Percentiles rank a stretch among this genome's conserved stretches.
Evolutionary conservation across 1,284 basidiomycete genomes (phyloP).

Genomic region (Sporisorium reilianum): DNA sequence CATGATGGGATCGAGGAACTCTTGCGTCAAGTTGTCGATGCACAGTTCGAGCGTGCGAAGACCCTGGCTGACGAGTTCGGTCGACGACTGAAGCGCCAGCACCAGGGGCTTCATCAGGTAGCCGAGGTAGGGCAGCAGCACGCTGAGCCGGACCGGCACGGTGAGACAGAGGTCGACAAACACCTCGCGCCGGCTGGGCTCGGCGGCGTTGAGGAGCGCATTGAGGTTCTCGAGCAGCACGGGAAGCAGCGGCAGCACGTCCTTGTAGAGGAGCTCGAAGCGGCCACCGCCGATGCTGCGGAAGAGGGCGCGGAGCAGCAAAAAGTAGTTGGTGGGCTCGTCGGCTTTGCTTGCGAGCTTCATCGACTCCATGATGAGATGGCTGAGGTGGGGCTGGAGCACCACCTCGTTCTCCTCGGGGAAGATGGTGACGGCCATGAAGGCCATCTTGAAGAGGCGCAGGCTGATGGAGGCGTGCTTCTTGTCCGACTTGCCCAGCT

Average conservation of each 20-base stretch:
- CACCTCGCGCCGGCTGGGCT: slow-evolving; percentile 62
- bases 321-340: slow-evolving; percentile 92
- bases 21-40: slow-evolving; percentile 98
- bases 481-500: slow-evolving; percentile 88
- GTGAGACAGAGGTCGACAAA: slow-evolving; percentile 98
- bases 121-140: slow-evolving; percentile 92
- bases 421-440: slow-evolving; percentile 85
- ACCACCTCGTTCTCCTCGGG: slow-evolving; percentile 88
- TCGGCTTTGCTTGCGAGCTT: slow-evolving; percentile 90
- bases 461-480: slow-evolving; percentile 79
- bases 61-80: slow-evolving; percentile 94
- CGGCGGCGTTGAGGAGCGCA: slow-evolving; percentile 66
- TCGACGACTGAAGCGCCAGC: slow-evolving; percentile 81
- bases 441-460: slow-evolving; percentile 95
- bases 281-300: slow-evolving; percentile 97
- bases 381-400: slow-evolving; percentile 89
- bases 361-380: slow-evolving; percentile 97
- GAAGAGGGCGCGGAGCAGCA: slow-evolving; percentile 93
- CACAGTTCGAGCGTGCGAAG: slow-evolving; percentile 97
- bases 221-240: slow-evolving; percentile 97
- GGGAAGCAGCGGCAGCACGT: slow-evolving; percentile 93
- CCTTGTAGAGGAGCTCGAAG: slow-evolving; percentile 95
- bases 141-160: slow-evolving; percentile 93
- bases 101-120: slow-evolving; percentile 98
- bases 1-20: slow-evolving; percentile 97